A percentile compares a stretch with the other conserved stretches of the same genome.
Evolutionary conservation across 1,284 basidiomycete genomes (phyloP).

Genomic region (Xerocomus nothofagi): DNA sequence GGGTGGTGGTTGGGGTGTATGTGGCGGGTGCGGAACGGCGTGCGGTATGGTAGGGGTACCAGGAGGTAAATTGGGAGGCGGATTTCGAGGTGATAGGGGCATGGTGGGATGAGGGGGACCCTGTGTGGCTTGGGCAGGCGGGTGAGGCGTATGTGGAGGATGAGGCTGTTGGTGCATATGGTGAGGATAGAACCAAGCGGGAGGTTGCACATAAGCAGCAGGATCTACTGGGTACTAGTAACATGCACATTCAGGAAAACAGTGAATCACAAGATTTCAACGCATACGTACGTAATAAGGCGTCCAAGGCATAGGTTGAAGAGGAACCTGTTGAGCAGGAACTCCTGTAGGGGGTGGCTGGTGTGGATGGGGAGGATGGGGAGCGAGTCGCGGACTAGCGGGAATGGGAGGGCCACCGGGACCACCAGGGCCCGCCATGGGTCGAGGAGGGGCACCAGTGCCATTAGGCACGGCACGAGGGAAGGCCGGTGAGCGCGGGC

Average conservation of each 20-base stretch:
- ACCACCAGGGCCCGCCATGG: constrained; percentile 53
- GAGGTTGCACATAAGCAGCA: constrained; percentile 27
- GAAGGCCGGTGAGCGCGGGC: constrained; percentile 67
- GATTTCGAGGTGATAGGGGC: constrained; percentile 66
- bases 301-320: constrained; percentile 36
- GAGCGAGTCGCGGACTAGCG: constrained; percentile 64
- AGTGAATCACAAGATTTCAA: constrained; percentile 22
- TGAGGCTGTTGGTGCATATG: constrained; percentile 43
- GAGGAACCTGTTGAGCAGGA: constrained; percentile 42
- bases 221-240: constrained; percentile 28
- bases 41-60: constrained; percentile 66
- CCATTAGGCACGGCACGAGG: constrained; percentile 64
- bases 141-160: constrained; percentile 35
- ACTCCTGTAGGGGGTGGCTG: constrained; percentile 47
- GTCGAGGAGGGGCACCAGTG: constrained; percentile 53
- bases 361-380: constrained; percentile 52
- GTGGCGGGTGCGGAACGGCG: constrained; percentile 48
- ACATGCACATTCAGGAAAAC: constrained; percentile 18
- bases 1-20: constrained; percentile 52
- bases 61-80: constrained; percentile 52
- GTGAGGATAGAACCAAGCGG: constrained; percentile 32
- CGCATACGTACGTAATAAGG: constrained; percentile 44
- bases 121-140: constrained; percentile 30
- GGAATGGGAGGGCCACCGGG: constrained; percentile 52
- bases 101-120: constrained; percentile 45